These are phyloP conservation scores for Cynara cardunculus DNA, from an alignment of 129 eudicot species.

Conservation along the genomic window DNA sequence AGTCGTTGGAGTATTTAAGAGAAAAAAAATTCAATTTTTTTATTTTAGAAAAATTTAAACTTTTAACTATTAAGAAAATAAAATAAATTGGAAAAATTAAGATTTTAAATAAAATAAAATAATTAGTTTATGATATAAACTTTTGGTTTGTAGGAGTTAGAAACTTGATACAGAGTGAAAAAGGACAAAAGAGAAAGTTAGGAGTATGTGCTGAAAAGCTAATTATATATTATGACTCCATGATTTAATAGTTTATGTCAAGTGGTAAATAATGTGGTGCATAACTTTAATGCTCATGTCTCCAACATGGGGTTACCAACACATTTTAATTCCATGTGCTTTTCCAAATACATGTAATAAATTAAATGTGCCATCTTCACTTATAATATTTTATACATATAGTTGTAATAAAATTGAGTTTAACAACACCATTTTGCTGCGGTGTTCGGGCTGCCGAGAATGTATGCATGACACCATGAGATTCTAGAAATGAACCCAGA, in stretches of 20 bases:
- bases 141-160: not conserved
- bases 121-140: not conserved
- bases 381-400: too few relatives aligned
- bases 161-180: constrained; percentile 24
- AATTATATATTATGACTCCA: constrained; percentile 20
- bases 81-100: too few relatives aligned
- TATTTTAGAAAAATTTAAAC: too few relatives aligned
- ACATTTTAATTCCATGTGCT: constrained; percentile 19
- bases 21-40: too few relatives aligned
- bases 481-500: too few relatives aligned
- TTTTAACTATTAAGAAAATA: too few relatives aligned
- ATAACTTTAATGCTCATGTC: constrained; percentile 23
- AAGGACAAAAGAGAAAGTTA: constrained; percentile 31
- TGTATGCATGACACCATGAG: too few relatives aligned
- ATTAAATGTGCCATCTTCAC: not conserved
- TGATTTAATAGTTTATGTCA: constrained; percentile 27
- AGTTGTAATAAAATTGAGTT: not conserved
- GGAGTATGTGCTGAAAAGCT: constrained; percentile 28
- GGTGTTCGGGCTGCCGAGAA: too few relatives aligned
- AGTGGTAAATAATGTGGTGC: constrained; percentile 26
- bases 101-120: not conserved
- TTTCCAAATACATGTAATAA: not conserved
- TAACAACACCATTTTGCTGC: too few relatives aligned
- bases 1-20: too few relatives aligned
- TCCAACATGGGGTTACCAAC: constrained; percentile 25